Evolutionary conservation across 2,329 filamentous ascomycete genomes (phyloP), one percentile per base, ranked within the genome.

Genomic region (Cryphonectria naterciae): DNA sequence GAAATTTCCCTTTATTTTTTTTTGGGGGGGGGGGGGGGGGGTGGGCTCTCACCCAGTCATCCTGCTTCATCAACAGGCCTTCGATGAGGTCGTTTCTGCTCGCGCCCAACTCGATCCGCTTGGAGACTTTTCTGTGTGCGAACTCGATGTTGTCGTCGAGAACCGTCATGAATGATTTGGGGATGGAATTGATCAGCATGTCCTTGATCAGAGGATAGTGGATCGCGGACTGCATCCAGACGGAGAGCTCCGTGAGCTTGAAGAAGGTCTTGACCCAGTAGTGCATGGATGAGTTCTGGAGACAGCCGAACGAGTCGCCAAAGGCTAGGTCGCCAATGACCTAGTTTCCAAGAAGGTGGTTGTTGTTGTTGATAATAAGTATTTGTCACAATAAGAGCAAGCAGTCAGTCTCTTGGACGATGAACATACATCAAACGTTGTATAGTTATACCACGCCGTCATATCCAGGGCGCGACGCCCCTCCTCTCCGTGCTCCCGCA

Each of bases 371-470:
- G 22, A 46, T 19, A 8, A 7, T 32, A 22, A 2, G 15, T 19
- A 32, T 6, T 17, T 39, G 37, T 7, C 43, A 46, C 43, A 6
- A 32, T 32, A 17, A 19, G 4, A 43, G 41, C 41, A 43, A 5
- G 2, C 41, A 43, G 13, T 17, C 5, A 43, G 13, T 43, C 41
- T 43, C 41, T 17, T 43, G 41, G 41, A 25, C n/a, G 37, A n/a
- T 43, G 19, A 41, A 63, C 39, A 2, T 19, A 63, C 61, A 39
- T 63, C 61, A 39, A 62, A 81, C 76, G 52, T 82, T 75, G 74
- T 81, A 54, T 72, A 76, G 63, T 77, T 77, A 60, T 70, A 75
- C 76, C 76, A 77, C 6, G 58, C 37, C 19, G 69, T 72, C 11
- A 77, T 68, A 64, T 78, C 73, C 37, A 77, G 58, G 1, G 65